Percentiles rank a stretch among this genome's conserved stretches.
Evolutionary conservation across 805 yeast species (phyloP).

Genomic region (Citeromyces matritensis): DNA sequence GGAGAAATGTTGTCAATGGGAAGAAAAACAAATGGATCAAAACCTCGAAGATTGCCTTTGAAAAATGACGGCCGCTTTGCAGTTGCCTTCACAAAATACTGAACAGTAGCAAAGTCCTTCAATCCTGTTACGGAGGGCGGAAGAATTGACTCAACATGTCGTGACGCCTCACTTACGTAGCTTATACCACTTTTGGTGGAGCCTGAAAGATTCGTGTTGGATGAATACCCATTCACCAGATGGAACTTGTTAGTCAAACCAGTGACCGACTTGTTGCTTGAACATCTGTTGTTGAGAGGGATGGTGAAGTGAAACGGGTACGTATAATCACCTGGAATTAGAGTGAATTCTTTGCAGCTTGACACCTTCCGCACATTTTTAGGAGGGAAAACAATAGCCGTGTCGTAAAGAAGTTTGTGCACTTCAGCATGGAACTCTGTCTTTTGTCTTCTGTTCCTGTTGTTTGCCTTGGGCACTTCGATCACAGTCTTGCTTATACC

Average conservation of each 20-base stretch:
- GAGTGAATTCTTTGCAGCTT: slow-evolving; percentile 24
- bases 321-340: slow-evolving; percentile 32
- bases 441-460: slow-evolving; percentile 4
- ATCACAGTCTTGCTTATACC: slow-evolving; percentile 27
- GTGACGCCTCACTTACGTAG: slow-evolving; percentile 5
- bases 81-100: slow-evolving; percentile 47
- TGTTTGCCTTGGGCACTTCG: slow-evolving; percentile 10
- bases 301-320: slow-evolving; percentile 32
- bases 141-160: slow-evolving; percentile 10
- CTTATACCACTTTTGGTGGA: not conserved
- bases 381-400: slow-evolving; percentile 36
- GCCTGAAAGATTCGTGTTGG: not conserved
- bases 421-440: slow-evolving; percentile 10
- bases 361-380: slow-evolving; percentile 27
- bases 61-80: slow-evolving; percentile 36
- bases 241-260: slow-evolving; percentile 3
- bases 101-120: slow-evolving; percentile 18
- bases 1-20: slow-evolving; percentile 21
- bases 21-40: slow-evolving; percentile 34
- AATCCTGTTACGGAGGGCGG: slow-evolving; percentile 13
- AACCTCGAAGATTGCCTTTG: slow-evolving; percentile 23
- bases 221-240: slow-evolving; percentile 2
- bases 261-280: slow-evolving; percentile 4
- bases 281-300: slow-evolving; percentile 25
- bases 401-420: slow-evolving; percentile 34